Base-by-base conservation (phyloP, 352 stramenopile genomes). In the Globisporangium okanoganense region DNA sequence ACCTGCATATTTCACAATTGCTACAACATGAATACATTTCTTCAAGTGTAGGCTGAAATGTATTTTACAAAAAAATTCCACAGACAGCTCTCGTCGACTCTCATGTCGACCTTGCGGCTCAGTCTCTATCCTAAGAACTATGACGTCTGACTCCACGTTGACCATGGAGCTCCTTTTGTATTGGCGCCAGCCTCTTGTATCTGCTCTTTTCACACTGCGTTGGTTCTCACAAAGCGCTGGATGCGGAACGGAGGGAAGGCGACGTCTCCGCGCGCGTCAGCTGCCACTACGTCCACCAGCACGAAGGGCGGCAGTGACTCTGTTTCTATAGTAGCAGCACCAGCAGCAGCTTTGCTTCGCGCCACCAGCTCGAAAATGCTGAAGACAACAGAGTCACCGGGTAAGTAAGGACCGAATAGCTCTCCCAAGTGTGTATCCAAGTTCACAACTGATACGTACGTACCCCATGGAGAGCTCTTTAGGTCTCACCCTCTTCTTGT, bases 201-300 rank as follows among this genome's bases (percentile, higher is more conserved):
- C 29, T 33, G 29, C 29, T 33, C 29, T 7, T n/a, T 33, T 33
- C 29, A 33, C 29, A 33, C 29, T 33, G 29, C 29, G 29, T 3
- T 7, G 29, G 29, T 49, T 14, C 25, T 25, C 13, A 54, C 48
- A 29, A 31, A 50, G 10, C 58, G 48, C 25, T 51, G 48, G 48
- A 64, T 58, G 25, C 64, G 69, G 12, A 79, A 51, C 2, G 74
- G 72, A 18, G 74, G 56, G 12, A 83, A 60, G 1, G 67, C 58
- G 24, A 83, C 71, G 45, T 83, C 74, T 14, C 74, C 66, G 12
- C 55, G 41, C 5, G 48, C 35, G 36, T 83, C 70, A 7, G 59
- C 52, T 9, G 71, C 71, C 16, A 57, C 35, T 7, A 78, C 33
- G 8, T 71, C 56, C 9, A 79, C 40, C 33, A 83, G 20, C n/a